Evolutionary conservation across 768 basidiomycete species (phyloP).

Genomic region (Piloderma croceum): DNA sequence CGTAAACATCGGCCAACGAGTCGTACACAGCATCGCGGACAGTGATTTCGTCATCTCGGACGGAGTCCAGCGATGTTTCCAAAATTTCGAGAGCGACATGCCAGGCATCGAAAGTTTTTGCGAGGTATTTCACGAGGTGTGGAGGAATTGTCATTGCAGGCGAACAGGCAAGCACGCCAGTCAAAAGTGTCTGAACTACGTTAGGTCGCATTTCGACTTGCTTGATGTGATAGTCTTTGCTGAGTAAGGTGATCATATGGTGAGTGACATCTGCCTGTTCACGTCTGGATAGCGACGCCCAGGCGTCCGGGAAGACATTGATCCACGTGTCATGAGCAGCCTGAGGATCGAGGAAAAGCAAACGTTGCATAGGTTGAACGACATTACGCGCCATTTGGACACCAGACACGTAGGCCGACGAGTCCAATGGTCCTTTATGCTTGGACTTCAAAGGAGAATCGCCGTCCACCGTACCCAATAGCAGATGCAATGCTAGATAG

Average conservation of each 20-base stretch:
- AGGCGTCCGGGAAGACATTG: conserved; percentile 78
- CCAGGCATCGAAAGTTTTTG: conserved; percentile 96
- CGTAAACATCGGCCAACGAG: conserved; percentile 90
- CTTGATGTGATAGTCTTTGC: conserved; percentile 89
- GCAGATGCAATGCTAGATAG: conserved; percentile 80
- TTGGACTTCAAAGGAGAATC: conserved; percentile 38
- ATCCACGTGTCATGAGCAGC: conserved; percentile 83
- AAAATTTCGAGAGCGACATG: conserved; percentile 85
- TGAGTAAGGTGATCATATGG: conserved; percentile 83
- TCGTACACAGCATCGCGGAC: conserved; percentile 82
- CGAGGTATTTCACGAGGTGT: conserved; percentile 91
- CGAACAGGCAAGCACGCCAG: conserved; percentile 76
- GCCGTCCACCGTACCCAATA: conserved; percentile 67
- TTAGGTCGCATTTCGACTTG: conserved; percentile 89
- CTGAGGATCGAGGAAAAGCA: conserved; percentile 74
- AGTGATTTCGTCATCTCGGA: conserved; percentile 73
- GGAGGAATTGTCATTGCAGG: conserved; percentile 89
- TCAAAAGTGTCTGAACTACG: conserved; percentile 84
- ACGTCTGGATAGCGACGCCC: conserved; percentile 77
- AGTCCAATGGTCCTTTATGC: too few species aligned
- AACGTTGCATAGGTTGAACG: conserved; percentile 72
- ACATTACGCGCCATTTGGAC: conserved; percentile 43
- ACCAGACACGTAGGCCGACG: background rate
- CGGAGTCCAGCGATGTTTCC: conserved; percentile 67
- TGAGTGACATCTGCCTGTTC: conserved; percentile 88